Evolutionary conservation across 2,329 filamentous ascomycete genomes (phyloP).

Genomic region (Aspergillus hortae): DNA sequence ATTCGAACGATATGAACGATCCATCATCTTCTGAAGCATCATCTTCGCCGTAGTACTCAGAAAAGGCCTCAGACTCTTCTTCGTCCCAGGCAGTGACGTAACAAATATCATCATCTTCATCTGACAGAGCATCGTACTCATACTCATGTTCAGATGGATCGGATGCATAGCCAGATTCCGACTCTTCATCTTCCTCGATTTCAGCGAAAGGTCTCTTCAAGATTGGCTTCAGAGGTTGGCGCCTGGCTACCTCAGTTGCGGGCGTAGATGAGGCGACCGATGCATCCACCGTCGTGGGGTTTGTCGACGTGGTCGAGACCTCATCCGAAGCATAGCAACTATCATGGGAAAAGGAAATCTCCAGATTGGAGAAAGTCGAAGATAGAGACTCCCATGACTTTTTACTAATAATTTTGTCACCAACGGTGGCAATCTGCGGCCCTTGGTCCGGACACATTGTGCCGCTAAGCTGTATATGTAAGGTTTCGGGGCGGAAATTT

Average conservation of each 20-base stretch:
- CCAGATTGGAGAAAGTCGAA: slow-evolving; percentile 33
- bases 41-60: slow-evolving; percentile 26
- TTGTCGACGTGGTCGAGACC: slow-evolving; percentile 30
- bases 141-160: slow-evolving; percentile 28
- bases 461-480: not conserved
- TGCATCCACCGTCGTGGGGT: slow-evolving; percentile 19
- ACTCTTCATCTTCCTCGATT: slow-evolving; percentile 24
- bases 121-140: slow-evolving; percentile 13
- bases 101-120: slow-evolving; percentile 28
- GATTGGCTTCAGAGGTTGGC: slow-evolving; percentile 30
- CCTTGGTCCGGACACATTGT: not conserved
- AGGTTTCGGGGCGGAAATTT: not conserved
- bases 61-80: slow-evolving; percentile 24
- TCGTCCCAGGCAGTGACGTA: slow-evolving; percentile 28
- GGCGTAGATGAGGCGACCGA: slow-evolving; percentile 20
- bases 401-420: slow-evolving; percentile 20
- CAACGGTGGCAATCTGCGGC: slow-evolving; percentile 22
- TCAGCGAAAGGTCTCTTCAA: slow-evolving; percentile 30
- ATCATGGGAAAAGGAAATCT: slow-evolving; percentile 37
- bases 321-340: slow-evolving; percentile 40
- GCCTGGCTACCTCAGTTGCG: slow-evolving; percentile 18
- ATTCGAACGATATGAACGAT: slow-evolving; percentile 35
- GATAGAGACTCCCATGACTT: slow-evolving; percentile 37
- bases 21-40: slow-evolving; percentile 34
- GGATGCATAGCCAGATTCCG: slow-evolving; percentile 38